A percentile compares a stretch with the other conserved stretches of the same genome.
Conservation (phyloP, 1,139 yeast species). For the Nakaseomyces kungkrabaensis region DNA sequence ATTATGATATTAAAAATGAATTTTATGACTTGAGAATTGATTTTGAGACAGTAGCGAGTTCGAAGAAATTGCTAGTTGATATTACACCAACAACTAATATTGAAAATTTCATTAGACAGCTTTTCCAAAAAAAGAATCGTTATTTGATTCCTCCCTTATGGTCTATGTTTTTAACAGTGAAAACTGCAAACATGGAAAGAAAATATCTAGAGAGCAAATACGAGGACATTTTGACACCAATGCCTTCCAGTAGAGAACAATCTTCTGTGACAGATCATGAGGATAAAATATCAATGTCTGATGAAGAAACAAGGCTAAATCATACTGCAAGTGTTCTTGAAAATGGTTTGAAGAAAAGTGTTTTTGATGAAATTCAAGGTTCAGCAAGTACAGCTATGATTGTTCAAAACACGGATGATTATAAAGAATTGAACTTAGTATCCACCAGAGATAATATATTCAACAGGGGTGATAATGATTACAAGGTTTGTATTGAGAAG, state of each 20-base stretch:
- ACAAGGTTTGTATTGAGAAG: slow-evolving; percentile 39
- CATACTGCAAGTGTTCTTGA: slow-evolving; percentile 18
- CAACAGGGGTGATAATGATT: slow-evolving; percentile 22
- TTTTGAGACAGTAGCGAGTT: slow-evolving; percentile 5
- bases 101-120: slow-evolving; percentile 24
- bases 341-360: slow-evolving; percentile 13
- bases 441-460: slow-evolving; percentile 24
- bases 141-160: slow-evolving; percentile 42
- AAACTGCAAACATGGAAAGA: slow-evolving; percentile 38
- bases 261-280: slow-evolving; percentile 7
- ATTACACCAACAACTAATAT: slow-evolving; percentile 21
- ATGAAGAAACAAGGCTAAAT: background rate
- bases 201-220: slow-evolving; percentile 14
- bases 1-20: slow-evolving; percentile 13
- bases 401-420: slow-evolving; percentile 33
- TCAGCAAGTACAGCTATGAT: slow-evolving; percentile 30
- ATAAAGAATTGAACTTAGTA: slow-evolving; percentile 28
- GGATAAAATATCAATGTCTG: slow-evolving; percentile 19
- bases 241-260: slow-evolving; percentile 1
- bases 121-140: slow-evolving; percentile 22
- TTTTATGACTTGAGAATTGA: slow-evolving; percentile 14
- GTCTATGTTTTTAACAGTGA: slow-evolving; percentile 55
- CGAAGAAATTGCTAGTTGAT: slow-evolving; percentile 14
- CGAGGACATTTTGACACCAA: slow-evolving; percentile 6
- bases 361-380: slow-evolving; percentile 18